Base-by-base conservation (phyloP, 2,329 filamentous ascomycete species). In the Phaeoacremonium minimum region DNA sequence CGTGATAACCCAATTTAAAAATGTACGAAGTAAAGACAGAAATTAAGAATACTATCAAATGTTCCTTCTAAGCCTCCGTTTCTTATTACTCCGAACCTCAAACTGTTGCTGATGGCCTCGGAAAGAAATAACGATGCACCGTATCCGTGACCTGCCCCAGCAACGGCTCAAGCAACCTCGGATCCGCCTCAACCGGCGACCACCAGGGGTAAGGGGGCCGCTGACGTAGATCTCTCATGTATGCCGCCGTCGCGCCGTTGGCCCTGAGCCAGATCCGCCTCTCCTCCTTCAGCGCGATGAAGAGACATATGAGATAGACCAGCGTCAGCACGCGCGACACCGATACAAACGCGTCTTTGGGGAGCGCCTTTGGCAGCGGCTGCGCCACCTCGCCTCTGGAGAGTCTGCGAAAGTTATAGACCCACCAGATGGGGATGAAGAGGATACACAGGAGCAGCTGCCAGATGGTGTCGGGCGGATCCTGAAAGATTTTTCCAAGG, bases 281-380 rank as follows among this genome's bases (percentile, higher is more conserved):
- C 45, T 55, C 52, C 18, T 39, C 38, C 18, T 30, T 15, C 17
- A 51, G 30, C 9, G 51, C 46, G 13, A 48, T 17, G n/a, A 43
- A 28, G 15, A 42, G 18, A 8, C 49, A 28, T 14, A 19, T 19
- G 15, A 40, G 20, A 19, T 18, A 46, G 4, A 38, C 13, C 3
- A 38, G 4, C 7, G 37, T 13, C 13, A 47, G 15, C 7, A 37
- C 19, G 12, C 14, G 22, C 22, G 22, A 26, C 2, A 26, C 2
- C 22, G 22, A 26, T 2, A n/a, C 22, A n/a, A 26, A 26, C 9
- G 22, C 22, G 22, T n/a, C 9, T n/a, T 26, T n/a, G 22, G 22
- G 22, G 9, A 26, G 22, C 9, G 22, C 22, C n/a, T n/a, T n/a
- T n/a, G 22, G 22, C 9, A n/a, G n/a, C 2, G 22, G 22, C 22